Conservation (phyloP, 2,329 filamentous ascomycete genomes). For the Diplodia mutila region DNA sequence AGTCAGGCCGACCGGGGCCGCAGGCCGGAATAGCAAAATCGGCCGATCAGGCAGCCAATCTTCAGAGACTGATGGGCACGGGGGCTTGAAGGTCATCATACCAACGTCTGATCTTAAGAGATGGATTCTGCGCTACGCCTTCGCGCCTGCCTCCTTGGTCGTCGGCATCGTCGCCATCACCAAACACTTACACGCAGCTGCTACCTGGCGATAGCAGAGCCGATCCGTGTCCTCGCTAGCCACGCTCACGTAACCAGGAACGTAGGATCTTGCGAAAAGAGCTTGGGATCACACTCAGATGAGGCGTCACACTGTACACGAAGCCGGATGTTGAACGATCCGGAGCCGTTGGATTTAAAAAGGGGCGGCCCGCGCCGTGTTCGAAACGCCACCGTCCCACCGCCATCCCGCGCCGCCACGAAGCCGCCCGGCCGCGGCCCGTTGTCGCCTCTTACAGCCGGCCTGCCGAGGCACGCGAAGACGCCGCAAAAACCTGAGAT, state of each 20-base stretch:
- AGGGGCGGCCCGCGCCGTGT: neutral
- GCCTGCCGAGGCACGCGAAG: no score
- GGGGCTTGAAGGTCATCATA: neutral
- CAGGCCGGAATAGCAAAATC: neutral
- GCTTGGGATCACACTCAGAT: neutral
- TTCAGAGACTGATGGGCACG: neutral
- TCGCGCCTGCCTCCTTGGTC: neutral
- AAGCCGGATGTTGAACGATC: neutral
- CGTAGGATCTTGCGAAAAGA: neutral
- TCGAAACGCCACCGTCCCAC: neutral
- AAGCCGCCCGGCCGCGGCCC: no score
- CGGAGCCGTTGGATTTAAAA: neutral
- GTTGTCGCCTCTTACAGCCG: no score
- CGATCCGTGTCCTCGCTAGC: no score
- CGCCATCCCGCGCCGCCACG: neutral
- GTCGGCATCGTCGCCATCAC: neutral
- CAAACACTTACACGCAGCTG: neutral
- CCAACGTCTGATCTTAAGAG: neutral
- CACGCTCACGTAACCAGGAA: neutral
- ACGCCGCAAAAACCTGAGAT: no score
- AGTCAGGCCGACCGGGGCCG: neutral
- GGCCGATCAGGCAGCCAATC: neutral
- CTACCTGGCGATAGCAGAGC: neutral
- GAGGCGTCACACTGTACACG: no score
- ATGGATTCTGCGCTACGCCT: neutral